Evolutionary conservation across 306 rosid species (phyloP).

Genomic region (Malus fusca): DNA sequence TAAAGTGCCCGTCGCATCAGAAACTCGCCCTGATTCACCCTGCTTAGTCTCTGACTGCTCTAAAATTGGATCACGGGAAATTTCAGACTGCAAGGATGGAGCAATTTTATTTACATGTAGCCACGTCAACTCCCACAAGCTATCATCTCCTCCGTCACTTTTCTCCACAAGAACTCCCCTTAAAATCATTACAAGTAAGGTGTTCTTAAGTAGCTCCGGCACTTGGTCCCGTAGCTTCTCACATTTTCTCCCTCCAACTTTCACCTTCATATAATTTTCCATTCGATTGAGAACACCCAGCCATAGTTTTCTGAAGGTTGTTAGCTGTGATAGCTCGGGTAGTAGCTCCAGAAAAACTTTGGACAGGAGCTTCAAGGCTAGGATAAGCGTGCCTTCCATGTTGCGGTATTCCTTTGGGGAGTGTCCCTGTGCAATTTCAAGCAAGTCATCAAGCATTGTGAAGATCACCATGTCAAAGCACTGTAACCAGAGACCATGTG

Average conservation of each 20-base stretch:
- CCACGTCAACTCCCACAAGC: conserved; percentile 98
- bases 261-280: conserved; percentile 79
- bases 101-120: conserved; percentile 77
- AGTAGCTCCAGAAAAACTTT: conserved; percentile 74
- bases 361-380: conserved; percentile 84
- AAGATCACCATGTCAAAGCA: conserved; percentile 89
- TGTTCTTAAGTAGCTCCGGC: conserved; percentile 87
- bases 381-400: conserved; percentile 92
- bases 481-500: conserved; percentile 60
- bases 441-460: conserved; percentile 93
- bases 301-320: conserved; percentile 91
- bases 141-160: conserved; percentile 75
- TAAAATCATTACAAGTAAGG: conserved; percentile 71
- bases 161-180: conserved; percentile 65
- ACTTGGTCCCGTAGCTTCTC: conserved; percentile 83
- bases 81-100: conserved; percentile 74
- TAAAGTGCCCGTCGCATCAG: conserved; percentile 33
- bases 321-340: conserved; percentile 54
- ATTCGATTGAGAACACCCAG: conserved; percentile 76
- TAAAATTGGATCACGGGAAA: conserved; percentile 65
- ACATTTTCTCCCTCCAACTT: conserved; percentile 71
- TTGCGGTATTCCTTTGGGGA: conserved; percentile 84
- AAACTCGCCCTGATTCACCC: conserved; percentile 36
- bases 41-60: conserved; percentile 39
- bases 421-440: conserved; percentile 82